A percentile compares a stretch with the other conserved stretches of the same genome.
Conservation (phyloP, 2,329 filamentous ascomycete genomes). For the Aspergillus sp. region DNA sequence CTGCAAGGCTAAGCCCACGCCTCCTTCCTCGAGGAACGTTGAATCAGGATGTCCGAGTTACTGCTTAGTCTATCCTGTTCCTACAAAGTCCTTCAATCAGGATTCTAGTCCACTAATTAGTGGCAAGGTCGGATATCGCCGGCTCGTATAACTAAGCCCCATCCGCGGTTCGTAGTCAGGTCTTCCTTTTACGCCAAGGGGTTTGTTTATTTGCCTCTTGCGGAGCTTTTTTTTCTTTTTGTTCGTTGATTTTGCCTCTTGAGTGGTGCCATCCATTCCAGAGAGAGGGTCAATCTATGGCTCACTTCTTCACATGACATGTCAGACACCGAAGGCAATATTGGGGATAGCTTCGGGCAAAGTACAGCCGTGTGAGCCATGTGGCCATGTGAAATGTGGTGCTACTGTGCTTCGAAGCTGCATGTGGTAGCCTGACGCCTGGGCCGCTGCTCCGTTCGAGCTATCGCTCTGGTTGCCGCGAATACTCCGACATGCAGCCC, state of each 20-base stretch:
- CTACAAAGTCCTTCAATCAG: background rate
- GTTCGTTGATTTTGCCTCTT: background rate
- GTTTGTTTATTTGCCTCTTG: background rate
- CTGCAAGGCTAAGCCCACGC: background rate
- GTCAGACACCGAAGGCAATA: background rate
- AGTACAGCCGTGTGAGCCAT: background rate
- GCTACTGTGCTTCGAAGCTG: background rate
- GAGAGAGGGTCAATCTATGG: no score
- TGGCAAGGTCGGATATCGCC: constrained; percentile 1
- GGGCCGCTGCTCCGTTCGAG: background rate
- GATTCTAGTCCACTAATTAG: background rate
- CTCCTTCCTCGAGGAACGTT: background rate
- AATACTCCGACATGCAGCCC: background rate
- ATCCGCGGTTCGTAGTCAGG: background rate
- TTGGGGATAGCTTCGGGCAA: background rate
- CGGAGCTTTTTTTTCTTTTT: no score
- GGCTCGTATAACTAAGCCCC: background rate
- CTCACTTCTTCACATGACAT: background rate
- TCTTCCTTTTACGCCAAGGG: background rate
- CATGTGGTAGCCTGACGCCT: background rate
- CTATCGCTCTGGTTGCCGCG: background rate
- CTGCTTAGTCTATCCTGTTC: background rate
- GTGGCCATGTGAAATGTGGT: constrained; percentile 1
- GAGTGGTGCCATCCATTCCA: background rate
- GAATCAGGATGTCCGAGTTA: background rate